Base-by-base conservation (phyloP, 2,329 filamentous ascomycete genomes). In the Emmonsiellopsis sp. region DNA sequence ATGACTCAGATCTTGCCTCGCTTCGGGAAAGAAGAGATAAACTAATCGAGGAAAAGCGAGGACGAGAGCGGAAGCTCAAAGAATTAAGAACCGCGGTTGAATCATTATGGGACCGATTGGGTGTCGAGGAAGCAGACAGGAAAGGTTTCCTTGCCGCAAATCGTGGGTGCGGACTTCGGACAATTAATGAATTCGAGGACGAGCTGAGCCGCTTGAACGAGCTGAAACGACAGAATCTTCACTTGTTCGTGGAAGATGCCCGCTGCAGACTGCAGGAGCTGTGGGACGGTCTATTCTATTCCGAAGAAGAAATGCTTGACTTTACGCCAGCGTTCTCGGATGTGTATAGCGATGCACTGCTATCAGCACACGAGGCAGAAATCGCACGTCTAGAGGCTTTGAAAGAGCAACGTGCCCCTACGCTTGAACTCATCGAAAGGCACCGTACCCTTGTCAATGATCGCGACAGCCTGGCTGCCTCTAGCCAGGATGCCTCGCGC, bases 281-380 rank as follows among this genome's bases (percentile, higher is more conserved):
- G 0, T 98, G 94, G 93, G 93, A 98, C 66, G 79, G 83, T 0
- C 75, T 98, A 1, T 97, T 93, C 74, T 91, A 94, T 66, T 95
- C 89, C 0, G 93, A 98, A 67, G 93, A 98, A 64, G 93, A 98
- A 73, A 97, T 97, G 91, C 82, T 97, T 54, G 91, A 96, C 61
- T 98, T 98, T 62, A 93, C 91, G 0, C 93, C 94, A 0, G 93
- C 91, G 42, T 97, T 97, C 68, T 95, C 90, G 9, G 93, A 97
- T 66, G 92, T 96, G 16, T 96, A 94, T 72, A 96, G 90, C 63
- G 93, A 98, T 68, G 93, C 93, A 4, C 79, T 98, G 8, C 81
- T 98, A 0, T 91, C 95, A 59, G 91, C 93, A 0, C 94, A 98
- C 64, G 93, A 98, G 74, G 84, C 86, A 16, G 94, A 98, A 66